These are phyloP conservation scores for Starmerella kuoi DNA, from an alignment of 805 yeast genomes.

Conservation along the genomic window DNA sequence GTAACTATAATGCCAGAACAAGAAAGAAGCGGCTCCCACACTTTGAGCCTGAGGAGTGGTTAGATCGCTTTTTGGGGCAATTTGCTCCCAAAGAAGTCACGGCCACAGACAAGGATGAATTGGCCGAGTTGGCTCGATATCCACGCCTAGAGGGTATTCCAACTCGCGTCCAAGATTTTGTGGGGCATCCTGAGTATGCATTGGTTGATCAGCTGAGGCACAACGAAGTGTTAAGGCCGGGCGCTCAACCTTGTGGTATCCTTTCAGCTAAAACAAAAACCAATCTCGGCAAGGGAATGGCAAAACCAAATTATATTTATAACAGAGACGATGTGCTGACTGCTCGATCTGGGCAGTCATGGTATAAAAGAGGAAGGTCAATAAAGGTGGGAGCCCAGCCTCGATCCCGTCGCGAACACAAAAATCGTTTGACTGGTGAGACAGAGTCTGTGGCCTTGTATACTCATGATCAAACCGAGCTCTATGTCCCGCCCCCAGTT, in stretches of 20 bases:
- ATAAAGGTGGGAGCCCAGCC: constrained; percentile 62
- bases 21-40: constrained; percentile 59
- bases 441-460: constrained; percentile 37
- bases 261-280: constrained; percentile 33
- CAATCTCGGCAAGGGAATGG: constrained; percentile 9
- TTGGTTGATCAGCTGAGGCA: constrained; percentile 60
- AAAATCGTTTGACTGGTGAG: constrained; percentile 21
- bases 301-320: constrained; percentile 35
- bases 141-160: constrained; percentile 80
- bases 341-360: constrained; percentile 64
- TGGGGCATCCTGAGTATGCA: constrained; percentile 76
- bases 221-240: constrained; percentile 61
- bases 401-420: constrained; percentile 31
- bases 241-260: constrained; percentile 56
- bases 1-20: constrained; percentile 57
- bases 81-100: constrained; percentile 23
- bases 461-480: constrained; percentile 64
- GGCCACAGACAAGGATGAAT: constrained; percentile 36
- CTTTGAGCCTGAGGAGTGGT: constrained; percentile 38
- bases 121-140: constrained; percentile 46
- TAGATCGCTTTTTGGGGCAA: constrained; percentile 34
- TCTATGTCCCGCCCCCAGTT: constrained; percentile 54
- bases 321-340: constrained; percentile 50
- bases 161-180: constrained; percentile 65
- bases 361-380: constrained; percentile 74